These are phyloP conservation scores for Claviceps pazoutovae DNA, from an alignment of 2,329 filamentous ascomycete genomes.

Conservation along the genomic window DNA sequence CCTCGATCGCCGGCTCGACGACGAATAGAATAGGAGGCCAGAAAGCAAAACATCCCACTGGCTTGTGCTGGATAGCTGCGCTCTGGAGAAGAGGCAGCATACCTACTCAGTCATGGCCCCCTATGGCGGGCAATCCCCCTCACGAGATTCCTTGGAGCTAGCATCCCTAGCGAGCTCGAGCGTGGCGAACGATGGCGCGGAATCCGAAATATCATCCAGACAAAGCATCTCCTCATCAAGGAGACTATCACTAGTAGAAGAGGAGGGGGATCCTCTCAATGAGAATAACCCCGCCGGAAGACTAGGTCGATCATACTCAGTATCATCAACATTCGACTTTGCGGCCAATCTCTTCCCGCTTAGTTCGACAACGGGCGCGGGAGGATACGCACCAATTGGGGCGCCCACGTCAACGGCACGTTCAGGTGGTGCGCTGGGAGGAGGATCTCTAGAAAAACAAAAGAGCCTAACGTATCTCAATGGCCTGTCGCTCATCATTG, in stretches of 20 bases:
- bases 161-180: constrained; percentile 85
- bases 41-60: background rate
- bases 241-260: constrained; percentile 66
- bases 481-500: constrained; percentile 78
- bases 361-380: constrained; percentile 58
- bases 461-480: constrained; percentile 94
- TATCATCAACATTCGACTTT: constrained; percentile 91
- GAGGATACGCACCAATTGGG: constrained; percentile 75
- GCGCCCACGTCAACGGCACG: constrained; percentile 47
- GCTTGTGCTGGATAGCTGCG: background rate
- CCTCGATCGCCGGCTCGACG: background rate
- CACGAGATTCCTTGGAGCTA: constrained; percentile 89
- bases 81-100: background rate
- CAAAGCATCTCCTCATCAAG: constrained; percentile 90
- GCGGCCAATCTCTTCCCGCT: constrained; percentile 85
- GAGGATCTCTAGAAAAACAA: constrained; percentile 79
- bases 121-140: constrained; percentile 26
- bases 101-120: constrained; percentile 24
- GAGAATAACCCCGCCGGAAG: constrained; percentile 37
- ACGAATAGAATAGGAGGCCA: background rate
- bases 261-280: constrained; percentile 67
- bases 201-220: constrained; percentile 54
- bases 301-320: constrained; percentile 61
- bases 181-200: constrained; percentile 35
- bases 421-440: constrained; percentile 41